Percentiles rank a stretch among this genome's conserved stretches.
Evolutionary conservation across 164 flowering plant genomes (phyloP).

Genomic region (Vitis amurensis): DNA sequence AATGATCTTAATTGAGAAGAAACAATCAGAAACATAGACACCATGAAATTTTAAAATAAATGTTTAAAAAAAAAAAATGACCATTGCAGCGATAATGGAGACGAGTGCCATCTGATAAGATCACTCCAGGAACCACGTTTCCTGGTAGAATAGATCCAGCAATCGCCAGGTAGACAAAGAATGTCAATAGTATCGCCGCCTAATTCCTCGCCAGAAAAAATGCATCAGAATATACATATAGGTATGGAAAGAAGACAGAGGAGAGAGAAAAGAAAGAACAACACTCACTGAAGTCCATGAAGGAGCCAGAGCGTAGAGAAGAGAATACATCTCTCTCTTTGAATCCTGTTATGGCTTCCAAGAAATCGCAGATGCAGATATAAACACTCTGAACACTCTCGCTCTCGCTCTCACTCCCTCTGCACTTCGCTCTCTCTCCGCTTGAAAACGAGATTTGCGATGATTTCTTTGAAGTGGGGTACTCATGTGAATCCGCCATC

Average conservation of each 20-base stretch:
- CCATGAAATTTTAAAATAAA: no score
- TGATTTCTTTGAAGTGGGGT: no score
- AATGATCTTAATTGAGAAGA: background rate
- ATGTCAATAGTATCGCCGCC: conserved; percentile 52
- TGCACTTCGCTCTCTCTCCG: background rate
- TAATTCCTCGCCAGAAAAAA: conserved; percentile 14
- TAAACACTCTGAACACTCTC: no score
- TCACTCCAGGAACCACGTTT: conserved; percentile 68
- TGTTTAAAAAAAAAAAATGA: conserved; percentile 5
- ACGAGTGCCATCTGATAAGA: conserved; percentile 67
- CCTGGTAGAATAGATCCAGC: conserved; percentile 77
- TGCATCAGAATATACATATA: background rate
- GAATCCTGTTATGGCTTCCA: background rate
- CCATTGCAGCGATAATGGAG: conserved; percentile 90
- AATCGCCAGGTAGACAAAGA: conserved; percentile 62
- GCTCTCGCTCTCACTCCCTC: background rate
- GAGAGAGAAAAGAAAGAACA: background rate
- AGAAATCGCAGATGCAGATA: background rate
- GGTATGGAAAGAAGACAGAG: no score
- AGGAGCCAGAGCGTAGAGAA: conserved; percentile 48
- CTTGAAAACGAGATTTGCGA: no score
- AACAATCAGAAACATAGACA: background rate
- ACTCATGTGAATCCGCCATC: no score
- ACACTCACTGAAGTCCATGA: conserved; percentile 61
- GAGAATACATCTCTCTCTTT: conserved; percentile 41